phyloP scores from a whole-genome alignment of 2,329 filamentous ascomycete genomes.

The Alternaria triticina region DNA sequence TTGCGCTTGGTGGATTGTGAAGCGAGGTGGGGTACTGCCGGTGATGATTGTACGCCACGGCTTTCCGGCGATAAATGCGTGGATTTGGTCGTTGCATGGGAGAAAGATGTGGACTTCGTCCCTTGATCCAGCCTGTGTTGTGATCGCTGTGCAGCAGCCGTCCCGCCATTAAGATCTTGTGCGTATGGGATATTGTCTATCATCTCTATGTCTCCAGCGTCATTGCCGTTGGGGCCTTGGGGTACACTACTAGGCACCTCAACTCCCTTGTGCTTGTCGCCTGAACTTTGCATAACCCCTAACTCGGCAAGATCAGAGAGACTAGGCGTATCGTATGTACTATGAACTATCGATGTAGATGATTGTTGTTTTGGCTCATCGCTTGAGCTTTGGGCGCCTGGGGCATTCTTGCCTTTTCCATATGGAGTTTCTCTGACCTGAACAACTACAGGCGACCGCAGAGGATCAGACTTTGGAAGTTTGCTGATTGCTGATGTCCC shows the following conservation, averaged over 20 bases:
- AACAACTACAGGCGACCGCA: slow-evolving; percentile 16
- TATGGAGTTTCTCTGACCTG: slow-evolving; percentile 43
- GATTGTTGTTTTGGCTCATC: slow-evolving; percentile 23
- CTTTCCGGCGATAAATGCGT: background rate
- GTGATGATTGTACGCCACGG: background rate
- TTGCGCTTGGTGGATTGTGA: slow-evolving; percentile 31
- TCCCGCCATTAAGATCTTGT: background rate
- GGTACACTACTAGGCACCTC: background rate
- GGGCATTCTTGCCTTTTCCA: slow-evolving; percentile 20
- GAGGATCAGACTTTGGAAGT: background rate
- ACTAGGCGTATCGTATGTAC: slow-evolving; percentile 30
- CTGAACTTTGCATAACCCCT: background rate
- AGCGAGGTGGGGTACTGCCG: background rate
- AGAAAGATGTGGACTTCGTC: background rate
- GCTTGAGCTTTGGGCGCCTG: slow-evolving; percentile 16
- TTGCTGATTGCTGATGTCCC: background rate
- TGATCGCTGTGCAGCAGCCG: background rate
- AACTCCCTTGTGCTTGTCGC: background rate
- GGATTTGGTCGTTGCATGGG: background rate
- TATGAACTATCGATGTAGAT: slow-evolving; percentile 33
- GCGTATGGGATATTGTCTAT: background rate
- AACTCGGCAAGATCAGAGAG: slow-evolving; percentile 1
- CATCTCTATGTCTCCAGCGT: background rate
- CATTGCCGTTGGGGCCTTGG: too few species aligned
- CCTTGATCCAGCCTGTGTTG: background rate